Base-by-base conservation (phyloP, 2,329 filamentous ascomycete genomes). In the Cladobotryum mycophilum region DNA sequence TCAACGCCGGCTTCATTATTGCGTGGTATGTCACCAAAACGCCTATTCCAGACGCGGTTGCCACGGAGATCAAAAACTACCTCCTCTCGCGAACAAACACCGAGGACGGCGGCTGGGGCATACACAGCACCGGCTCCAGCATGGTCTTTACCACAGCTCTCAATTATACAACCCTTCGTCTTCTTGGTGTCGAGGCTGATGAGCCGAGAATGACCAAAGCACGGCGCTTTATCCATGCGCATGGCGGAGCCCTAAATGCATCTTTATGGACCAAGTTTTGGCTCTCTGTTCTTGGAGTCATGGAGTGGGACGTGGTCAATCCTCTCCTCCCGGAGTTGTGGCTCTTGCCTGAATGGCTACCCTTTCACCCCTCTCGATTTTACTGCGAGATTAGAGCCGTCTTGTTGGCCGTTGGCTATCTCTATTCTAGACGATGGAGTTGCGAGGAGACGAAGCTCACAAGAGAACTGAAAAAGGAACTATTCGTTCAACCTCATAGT, bases 231-330 rank as follows among this genome's bases (percentile, higher is more conserved):
- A 73, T 99, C 33, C 89, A 96, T 69, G 84, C 85, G 63, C 76
- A 97, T 38, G 93, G 93, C 11, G 92, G 93, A 22, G 89, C 89
- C 1, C 74, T 88, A 13, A 84, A 89, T 60, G 82, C 82, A 1
- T 93, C 93, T 20, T 93, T 97, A 65, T 99, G 93, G 93, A 82
- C 82, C n/a, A 99, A 99, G 65, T 95, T 95, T 68, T 96, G 91
- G 90, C 78, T 99, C 42, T 85, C 86, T 36, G 78, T 95, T 3
- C 70, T 99, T 54, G 90, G 90, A 14, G 80, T 97, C 3, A 84
- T 84, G 64, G 74, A 85, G 22, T 99, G 91, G 90, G 89, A 95
- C 49, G 84, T 93, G 53, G 91, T 97, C 59, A 99, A 97, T 61
- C 93, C 93, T 1, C 84, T 93, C 2, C 93, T 93, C 1, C 88